These are phyloP conservation scores for Colletotrichum horii DNA, from an alignment of 2,329 filamentous ascomycete species.

Conservation along the genomic window DNA sequence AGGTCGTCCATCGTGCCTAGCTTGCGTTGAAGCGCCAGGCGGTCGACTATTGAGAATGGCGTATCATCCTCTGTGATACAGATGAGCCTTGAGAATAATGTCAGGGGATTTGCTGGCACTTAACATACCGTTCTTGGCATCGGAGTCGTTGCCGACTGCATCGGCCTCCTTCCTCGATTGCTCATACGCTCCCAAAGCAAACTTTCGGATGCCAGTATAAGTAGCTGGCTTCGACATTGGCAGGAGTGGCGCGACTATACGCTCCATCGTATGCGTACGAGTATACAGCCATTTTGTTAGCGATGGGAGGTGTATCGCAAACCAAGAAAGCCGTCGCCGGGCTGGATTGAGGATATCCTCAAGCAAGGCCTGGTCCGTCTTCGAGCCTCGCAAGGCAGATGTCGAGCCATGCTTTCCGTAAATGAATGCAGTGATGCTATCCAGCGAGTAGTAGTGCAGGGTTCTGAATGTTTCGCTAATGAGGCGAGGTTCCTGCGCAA, in stretches of 20 bases:
- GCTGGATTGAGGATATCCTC: not conserved
- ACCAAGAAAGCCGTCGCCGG: not conserved
- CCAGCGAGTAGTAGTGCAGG: not conserved
- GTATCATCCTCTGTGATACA: not conserved
- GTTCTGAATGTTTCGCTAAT: not conserved
- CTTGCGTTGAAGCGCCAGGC: not conserved
- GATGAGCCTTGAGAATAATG: too few relatives aligned
- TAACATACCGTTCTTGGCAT: accelerated
- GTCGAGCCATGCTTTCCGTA: not conserved
- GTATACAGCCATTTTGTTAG: not conserved
- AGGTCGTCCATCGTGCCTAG: not conserved
- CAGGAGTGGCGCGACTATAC: accelerated
- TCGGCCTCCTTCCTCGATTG: not conserved
- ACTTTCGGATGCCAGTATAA: not conserved
- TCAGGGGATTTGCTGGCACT: too few relatives aligned
- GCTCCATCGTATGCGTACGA: not conserved
- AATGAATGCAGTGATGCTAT: not conserved
- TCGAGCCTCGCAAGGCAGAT: not conserved
- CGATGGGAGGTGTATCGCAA: not conserved
- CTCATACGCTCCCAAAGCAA: not conserved
- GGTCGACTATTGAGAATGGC: not conserved
- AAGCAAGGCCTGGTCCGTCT: not conserved
- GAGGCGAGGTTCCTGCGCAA: not conserved
- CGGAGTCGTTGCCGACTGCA: accelerated
- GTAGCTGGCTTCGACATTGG: not conserved